A percentile compares a stretch with the other conserved stretches of the same genome.
Evolutionary conservation across 495 filamentous ascomycete genomes (phyloP).

Genomic region (Aspergillus ostianus): DNA sequence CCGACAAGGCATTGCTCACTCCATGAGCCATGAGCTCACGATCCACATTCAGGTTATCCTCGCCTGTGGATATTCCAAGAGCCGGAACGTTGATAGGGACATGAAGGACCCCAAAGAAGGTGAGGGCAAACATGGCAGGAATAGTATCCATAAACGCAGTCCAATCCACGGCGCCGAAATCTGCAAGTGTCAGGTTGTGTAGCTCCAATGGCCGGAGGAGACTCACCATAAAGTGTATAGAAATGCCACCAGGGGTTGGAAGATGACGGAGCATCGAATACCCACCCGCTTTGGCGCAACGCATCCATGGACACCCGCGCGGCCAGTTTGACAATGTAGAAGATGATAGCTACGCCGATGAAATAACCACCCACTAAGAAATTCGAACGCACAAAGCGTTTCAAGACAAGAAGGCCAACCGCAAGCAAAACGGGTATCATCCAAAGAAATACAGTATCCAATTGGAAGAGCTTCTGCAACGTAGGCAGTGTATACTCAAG

Average conservation of each 20-base stretch:
- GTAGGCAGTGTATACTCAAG: slow-evolving; percentile 78
- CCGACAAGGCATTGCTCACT: slow-evolving; percentile 87
- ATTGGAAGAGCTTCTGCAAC: slow-evolving; percentile 63
- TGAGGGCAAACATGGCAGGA: slow-evolving; percentile 94
- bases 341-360: slow-evolving; percentile 70
- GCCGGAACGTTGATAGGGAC: slow-evolving; percentile 98
- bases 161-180: slow-evolving; percentile 76
- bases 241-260: slow-evolving; percentile 96
- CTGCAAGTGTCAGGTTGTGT: slow-evolving; percentile 36
- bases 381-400: slow-evolving; percentile 71
- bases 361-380: slow-evolving; percentile 88
- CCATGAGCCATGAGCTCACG: slow-evolving; percentile 92
- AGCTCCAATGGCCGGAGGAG: neutral
- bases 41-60: slow-evolving; percentile 88
- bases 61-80: slow-evolving; percentile 79
- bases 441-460: slow-evolving; percentile 80
- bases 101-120: slow-evolving; percentile 95
- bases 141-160: slow-evolving; percentile 73
- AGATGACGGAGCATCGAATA: slow-evolving; percentile 79
- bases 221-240: slow-evolving; percentile 85
- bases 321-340: slow-evolving; percentile 75
- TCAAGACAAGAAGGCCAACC: slow-evolving; percentile 68
- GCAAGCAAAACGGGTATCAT: slow-evolving; percentile 74
- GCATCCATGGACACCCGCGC: slow-evolving; percentile 59
- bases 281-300: slow-evolving; percentile 75